phyloP scores from a whole-genome alignment of 176 grass and related monocot species.

The Paspalum notatum region DNA sequence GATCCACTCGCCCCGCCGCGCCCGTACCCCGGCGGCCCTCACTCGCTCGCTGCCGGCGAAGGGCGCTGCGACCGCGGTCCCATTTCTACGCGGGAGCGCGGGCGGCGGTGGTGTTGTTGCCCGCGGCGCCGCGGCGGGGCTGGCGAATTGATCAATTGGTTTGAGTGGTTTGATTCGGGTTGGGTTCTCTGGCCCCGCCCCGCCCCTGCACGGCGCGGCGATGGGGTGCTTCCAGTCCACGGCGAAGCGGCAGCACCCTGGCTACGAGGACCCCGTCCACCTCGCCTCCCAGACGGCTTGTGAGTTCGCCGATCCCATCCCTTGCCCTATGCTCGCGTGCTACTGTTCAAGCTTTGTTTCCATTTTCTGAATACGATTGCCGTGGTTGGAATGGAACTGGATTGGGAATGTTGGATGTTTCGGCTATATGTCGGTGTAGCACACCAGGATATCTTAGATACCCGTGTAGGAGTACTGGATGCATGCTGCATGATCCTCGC shows the following conservation, averaged over 20 bases:
- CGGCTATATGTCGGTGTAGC: not conserved
- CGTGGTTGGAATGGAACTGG: not conserved
- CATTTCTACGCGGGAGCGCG: not conserved
- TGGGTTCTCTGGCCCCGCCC: not conserved
- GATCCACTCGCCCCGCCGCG: constrained; percentile 11
- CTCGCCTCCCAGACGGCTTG: constrained; percentile 84
- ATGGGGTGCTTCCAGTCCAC: constrained; percentile 80
- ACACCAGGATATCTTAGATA: not conserved
- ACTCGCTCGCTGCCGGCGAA: not conserved
- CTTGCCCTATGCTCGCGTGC: not conserved
- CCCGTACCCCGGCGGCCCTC: not conserved
- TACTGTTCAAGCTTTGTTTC: not conserved
- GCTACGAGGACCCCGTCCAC: constrained; percentile 82
- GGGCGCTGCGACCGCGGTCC: not conserved
- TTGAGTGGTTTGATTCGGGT: not conserved
- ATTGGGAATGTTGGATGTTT: constrained; percentile 19
- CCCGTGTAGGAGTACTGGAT: not conserved
- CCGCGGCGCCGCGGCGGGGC: not conserved
- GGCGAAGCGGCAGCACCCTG: constrained; percentile 66
- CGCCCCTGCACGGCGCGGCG: not conserved
- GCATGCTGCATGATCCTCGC: not conserved
- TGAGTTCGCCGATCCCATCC: constrained; percentile 43
- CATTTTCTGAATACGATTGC: not conserved
- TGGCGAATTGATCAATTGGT: not conserved
- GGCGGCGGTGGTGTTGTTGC: not conserved